Evolutionary conservation across 305 asterid species (phyloP), one percentile per base, ranked within the genome.

Genomic region (Coffea humblotiana): DNA sequence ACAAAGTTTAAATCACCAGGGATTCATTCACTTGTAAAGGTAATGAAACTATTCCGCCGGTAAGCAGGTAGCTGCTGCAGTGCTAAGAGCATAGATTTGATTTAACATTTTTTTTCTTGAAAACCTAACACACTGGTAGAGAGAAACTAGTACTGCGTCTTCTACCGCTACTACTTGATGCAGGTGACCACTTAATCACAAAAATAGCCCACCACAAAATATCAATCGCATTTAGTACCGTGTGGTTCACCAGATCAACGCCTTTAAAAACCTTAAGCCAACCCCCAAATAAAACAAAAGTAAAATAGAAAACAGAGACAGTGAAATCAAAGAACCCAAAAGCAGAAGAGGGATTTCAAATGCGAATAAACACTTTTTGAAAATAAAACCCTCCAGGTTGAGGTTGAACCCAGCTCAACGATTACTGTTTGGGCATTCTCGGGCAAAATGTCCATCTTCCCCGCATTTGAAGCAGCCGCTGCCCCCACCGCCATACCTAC

Each of bases 381-480:
- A 11, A 19, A 25, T 45, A 10, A 11, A 21, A 29, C 79, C 69
- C 72, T 70, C 40, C n/a, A 1, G 19, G 21, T 40, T 27, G 12
- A 1, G 19, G 21, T 40, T 27, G 8, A 54, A 1, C 25, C 16
- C 16, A 52, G 76, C 32, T 83, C 68, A 83, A 70, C 84, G 86
- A 8, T 72, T 77, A 56, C 68, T 56, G 71, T 67, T 76, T 0
- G 85, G 48, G 51, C 89, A 86, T 23, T 86, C 89, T 2, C 88
- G 80, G 23, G 89, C 86, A 52, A 81, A 83, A 29, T 81, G 86
- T 5, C 87, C 87, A 1, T 73, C 82, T 27, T 84, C 89, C 0
- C 86, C 89, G 19, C 89, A 86, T n/a, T 86, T 81, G 15, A 49
- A 86, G 52, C 89, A 81, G 23, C 83, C 84, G 48, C 83, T 70